Base-by-base conservation (phyloP, 1,284 basidiomycete species). In the Leccinum angustisporum region DNA sequence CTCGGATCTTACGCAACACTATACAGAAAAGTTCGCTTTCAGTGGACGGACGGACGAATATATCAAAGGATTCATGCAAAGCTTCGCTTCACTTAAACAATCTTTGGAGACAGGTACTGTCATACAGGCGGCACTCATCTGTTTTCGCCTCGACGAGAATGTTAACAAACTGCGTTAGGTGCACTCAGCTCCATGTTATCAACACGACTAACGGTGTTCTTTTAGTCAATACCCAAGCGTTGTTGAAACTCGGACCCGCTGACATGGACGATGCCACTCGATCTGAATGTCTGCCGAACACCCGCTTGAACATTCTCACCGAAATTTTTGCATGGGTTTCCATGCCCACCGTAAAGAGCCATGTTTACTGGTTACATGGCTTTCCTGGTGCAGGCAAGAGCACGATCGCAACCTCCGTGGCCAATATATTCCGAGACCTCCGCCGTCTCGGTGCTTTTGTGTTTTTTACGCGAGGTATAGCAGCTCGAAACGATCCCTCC, bases 371-470 rank as follows among this genome's bases (percentile, higher is more conserved):
- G 76, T 50, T 76, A 18, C 65, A 73, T 27, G 76, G 72, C 4
- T 67, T 71, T 40, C 72, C 74, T 0, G 75, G 75, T 11, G 58
- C 71, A 13, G 75, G 76, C 9, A 76, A 76, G 63, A 75, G 71
- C 36, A 67, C 76, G 0, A 67, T 76, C 21, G 61, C 75, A 5
- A 75, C 68, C 0, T 73, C 75, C 1, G 61, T 74, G 5, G 73
- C 73, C 52, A 66, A 72, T 53, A 60, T 72, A 30, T 70, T 70
- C 36, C 64, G 69, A n/a, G 63, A 73, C 0, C 61, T 70, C 3
- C 66, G 67, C 9, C 67, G 67, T 48, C 73, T 77, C 8, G 73
- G 75, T 10, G 73, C 76, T 1, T 74, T 72, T 48, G 51, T 59
- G 5, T 73, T 75, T 55, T 78, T 76, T 60, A 71, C 75, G 9